Evolutionary conservation across 306 rosid species (phyloP).

Genomic region (Acacia confusa): DNA sequence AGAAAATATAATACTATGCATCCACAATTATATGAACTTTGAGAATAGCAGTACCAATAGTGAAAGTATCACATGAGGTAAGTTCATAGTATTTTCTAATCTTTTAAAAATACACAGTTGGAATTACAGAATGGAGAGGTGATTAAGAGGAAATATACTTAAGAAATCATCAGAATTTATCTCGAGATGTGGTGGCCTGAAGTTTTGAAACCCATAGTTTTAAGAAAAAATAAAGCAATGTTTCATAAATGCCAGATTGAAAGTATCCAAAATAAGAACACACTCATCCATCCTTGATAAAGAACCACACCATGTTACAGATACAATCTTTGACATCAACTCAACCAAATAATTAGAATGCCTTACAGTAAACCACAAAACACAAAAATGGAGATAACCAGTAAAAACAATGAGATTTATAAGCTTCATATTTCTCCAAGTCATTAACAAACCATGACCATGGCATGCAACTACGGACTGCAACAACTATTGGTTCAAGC

Average conservation of each 20-base stretch:
- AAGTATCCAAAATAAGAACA: too few species aligned
- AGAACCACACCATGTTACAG: too few species aligned
- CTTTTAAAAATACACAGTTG: not conserved
- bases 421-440: not conserved
- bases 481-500: constrained; percentile 4
- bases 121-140: constrained; percentile 31
- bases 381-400: not conserved
- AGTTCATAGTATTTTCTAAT: not conserved
- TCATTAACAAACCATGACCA: constrained; percentile 12
- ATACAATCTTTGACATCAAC: too few species aligned
- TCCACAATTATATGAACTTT: not conserved
- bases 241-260: too few species aligned
- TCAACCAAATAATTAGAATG: too few species aligned
- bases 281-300: too few species aligned
- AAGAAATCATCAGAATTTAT: not conserved
- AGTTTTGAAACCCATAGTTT: constrained; percentile 3
- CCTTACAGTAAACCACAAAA: not conserved
- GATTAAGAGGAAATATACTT: constrained; percentile 9
- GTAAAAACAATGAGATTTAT: not conserved
- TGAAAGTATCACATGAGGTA: not conserved
- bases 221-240: not conserved
- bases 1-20: not conserved
- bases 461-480: not conserved
- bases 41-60: not conserved
- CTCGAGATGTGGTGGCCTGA: not conserved